Base-by-base conservation (phyloP, 139 green algal genomes). In the Monoraphidium neglectum region DNA sequence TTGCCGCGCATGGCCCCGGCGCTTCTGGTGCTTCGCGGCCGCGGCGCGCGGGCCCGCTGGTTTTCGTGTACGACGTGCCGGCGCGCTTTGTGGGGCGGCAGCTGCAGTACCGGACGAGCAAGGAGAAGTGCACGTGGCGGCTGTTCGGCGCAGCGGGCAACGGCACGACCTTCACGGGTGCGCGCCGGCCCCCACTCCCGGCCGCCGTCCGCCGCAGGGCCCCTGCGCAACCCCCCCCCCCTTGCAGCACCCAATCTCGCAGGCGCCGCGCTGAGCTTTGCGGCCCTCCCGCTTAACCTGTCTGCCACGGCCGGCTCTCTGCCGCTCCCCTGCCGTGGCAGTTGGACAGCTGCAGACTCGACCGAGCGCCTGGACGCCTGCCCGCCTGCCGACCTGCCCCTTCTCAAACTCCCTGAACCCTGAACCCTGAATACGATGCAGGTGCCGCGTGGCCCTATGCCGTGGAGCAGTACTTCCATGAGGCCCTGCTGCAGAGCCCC, bases 51-150 rank as follows among this genome's bases (percentile, higher is more conserved):
- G 72, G 77, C 2, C 81, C 81, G 1, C 66, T 77, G 15, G 83
- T 86, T 30, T 86, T 83, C 28, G 68, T 86, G 12, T 87, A 87
- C 51, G 82, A 87, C 53, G 57, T 87, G 40, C 82, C 82, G 2
- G 15, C 82, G 1, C 36, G 68, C 30, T 87, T 73, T 73, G 77
- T 79, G 23, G 47, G 59, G 1, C 71, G 80, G 43, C 85, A 91
- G 83, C 69, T 90, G 72, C 86, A 92, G 82, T 89, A 88, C 71
- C 67, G 82, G 2, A 68, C 72, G n/a, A 51, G 76, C 64, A 77
- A 68, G 68, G n/a, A 5, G 28, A 18, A 2, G n/a, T 73, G 66
- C 66, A 59, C 37, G 36, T 73, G 66, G 56, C 56, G 56, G 26
- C 26, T 63, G 26, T 63, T 63, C 13, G 56, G 56, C 56, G 56